Base-by-base conservation (phyloP, 768 basidiomycete genomes). In the Tricholoma matsutake region DNA sequence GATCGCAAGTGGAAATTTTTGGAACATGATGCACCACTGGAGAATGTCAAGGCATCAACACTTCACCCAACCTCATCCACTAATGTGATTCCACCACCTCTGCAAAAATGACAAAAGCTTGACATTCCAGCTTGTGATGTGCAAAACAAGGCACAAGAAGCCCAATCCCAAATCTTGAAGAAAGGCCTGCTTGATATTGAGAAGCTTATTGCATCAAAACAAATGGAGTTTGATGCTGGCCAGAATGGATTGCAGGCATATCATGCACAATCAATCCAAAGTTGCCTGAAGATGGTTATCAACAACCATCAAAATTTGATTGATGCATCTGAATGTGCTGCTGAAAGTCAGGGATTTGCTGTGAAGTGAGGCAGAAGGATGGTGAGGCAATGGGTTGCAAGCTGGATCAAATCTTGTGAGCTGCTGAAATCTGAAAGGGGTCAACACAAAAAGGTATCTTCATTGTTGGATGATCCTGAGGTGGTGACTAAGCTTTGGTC, bases 231-330 rank as follows among this genome's bases (percentile, higher is more conserved):
- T 53, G 59, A 22, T 11, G 62, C 58, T 31, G 63, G 69, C 16
- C 22, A 25, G 22, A 25, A 25, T 25, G 22, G 22, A 25, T 25
- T 25, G 22, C 22, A 25, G 22, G 22, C 32, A 20, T 47, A 57
- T 28, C 64, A 61, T 4, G 64, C 70, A 25, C 54, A 59, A 28
- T 58, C 66, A 52, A 72, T 74, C 37, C 57, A 68, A 37, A 65
- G 65, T 51, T 62, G 51, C 53, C 63, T 70, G 16, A 10, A 29
- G 13, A 63, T 69, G 57, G 54, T 72, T 13, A 54, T 71, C 18
- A 45, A 45, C 14, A 45, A 25, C 22, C 22, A 25, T 25, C 3
- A 3, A 25, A 3, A 25, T 25, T 25, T 25, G 22, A 25, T 25
- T 25, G 22, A 25, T 25, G 22, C 22, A 25, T 25, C 22, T 1